A percentile compares a stretch with the other conserved stretches of the same genome.
These are phyloP conservation scores for Talaromyces sp. DNA, from an alignment of 2,329 filamentous ascomycete genomes.

Conservation along the genomic window DNA sequence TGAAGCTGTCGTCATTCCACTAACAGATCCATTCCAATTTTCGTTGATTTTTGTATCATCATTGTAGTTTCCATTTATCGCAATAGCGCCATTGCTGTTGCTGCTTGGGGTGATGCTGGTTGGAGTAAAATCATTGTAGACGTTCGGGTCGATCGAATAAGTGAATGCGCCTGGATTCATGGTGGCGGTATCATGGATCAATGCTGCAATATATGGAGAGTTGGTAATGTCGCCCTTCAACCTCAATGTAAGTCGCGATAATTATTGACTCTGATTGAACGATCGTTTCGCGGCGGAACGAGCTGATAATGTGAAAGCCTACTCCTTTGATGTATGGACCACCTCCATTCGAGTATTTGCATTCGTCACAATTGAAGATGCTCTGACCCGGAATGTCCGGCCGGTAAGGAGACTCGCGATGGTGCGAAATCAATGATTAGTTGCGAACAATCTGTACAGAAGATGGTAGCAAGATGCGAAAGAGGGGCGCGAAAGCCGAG, in stretches of 20 bases:
- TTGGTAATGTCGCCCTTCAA: background rate
- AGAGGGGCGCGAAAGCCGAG: background rate
- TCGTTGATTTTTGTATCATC: background rate
- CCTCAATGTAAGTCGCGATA: background rate
- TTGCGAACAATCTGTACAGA: background rate
- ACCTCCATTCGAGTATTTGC: background rate
- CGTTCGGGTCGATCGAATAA: slow-evolving; percentile 7
- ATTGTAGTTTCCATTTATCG: background rate
- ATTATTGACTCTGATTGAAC: background rate
- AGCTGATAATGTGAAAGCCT: background rate
- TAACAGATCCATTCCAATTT: background rate
- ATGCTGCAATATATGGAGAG: background rate
- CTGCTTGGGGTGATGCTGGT: background rate
- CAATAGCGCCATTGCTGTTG: background rate
- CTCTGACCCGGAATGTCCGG: background rate
- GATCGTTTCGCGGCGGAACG: background rate
- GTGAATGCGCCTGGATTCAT: slow-evolving; percentile 12
- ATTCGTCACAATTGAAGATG: background rate
- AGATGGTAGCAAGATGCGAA: background rate
- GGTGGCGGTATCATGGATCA: slow-evolving; percentile 1
- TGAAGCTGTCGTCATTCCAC: background rate
- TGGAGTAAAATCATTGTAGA: background rate
- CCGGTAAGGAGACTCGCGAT: background rate
- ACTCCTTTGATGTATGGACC: background rate
- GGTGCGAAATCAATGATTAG: background rate